phyloP scores from a whole-genome alignment of 2,329 filamentous ascomycete genomes.

The Fusarium sororula region DNA sequence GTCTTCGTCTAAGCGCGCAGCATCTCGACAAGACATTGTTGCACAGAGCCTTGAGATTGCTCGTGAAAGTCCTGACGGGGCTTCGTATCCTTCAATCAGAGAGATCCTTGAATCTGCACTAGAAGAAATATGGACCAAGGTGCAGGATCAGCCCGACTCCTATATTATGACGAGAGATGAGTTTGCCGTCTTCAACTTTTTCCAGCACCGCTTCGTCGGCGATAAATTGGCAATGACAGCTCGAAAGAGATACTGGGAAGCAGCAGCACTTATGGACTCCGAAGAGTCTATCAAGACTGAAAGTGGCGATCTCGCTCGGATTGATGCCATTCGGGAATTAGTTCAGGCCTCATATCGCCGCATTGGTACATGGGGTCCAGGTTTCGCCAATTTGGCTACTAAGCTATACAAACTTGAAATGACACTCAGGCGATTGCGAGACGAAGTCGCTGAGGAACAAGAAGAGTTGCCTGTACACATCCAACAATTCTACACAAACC shows the following conservation, averaged over 20 bases:
- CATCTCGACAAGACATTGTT: slow-evolving; percentile 52
- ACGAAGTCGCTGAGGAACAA: not conserved
- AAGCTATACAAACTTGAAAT: not conserved
- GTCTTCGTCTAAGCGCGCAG: slow-evolving; percentile 9
- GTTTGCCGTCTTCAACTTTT: slow-evolving; percentile 89
- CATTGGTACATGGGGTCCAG: not conserved
- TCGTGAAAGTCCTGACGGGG: slow-evolving; percentile 74
- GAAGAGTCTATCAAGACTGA: not conserved
- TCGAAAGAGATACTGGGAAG: slow-evolving; percentile 61
- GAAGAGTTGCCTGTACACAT: not conserved
- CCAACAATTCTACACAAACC: not conserved
- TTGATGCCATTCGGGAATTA: not conserved
- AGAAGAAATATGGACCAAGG: slow-evolving; percentile 71
- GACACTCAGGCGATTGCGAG: not conserved
- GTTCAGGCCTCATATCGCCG: not conserved
- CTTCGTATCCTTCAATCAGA: slow-evolving; percentile 68
- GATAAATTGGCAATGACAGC: slow-evolving; percentile 58
- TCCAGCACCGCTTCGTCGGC: slow-evolving; percentile 71
- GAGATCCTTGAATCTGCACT: slow-evolving; percentile 73
- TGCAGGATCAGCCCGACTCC: slow-evolving; percentile 68
- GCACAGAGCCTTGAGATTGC: slow-evolving; percentile 78
- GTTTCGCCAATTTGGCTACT: not conserved
- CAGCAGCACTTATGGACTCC: not conserved
- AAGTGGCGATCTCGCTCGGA: not conserved
- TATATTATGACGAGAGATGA: slow-evolving; percentile 82